Conservation (phyloP, 2,329 filamentous ascomycete genomes). For the Botrytis aclada region DNA sequence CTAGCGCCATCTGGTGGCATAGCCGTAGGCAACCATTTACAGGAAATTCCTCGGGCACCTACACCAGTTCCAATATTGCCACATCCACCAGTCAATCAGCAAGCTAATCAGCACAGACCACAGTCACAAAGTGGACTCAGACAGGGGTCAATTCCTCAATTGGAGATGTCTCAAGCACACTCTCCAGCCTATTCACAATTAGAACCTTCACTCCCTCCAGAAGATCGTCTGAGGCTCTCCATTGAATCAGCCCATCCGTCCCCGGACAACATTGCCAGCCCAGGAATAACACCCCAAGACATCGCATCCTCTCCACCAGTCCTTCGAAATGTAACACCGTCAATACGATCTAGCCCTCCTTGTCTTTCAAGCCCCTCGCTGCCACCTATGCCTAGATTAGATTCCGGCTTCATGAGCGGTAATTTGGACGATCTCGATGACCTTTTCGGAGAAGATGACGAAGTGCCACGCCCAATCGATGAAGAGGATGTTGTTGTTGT, state of each 20-base stretch:
- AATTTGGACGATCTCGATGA: slow-evolving; percentile 44
- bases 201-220: slow-evolving; percentile 34
- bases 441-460: slow-evolving; percentile 60
- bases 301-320: slow-evolving; percentile 90
- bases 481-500: slow-evolving; percentile 40
- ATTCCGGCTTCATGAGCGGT: slow-evolving; percentile 87
- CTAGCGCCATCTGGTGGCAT: slow-evolving; percentile 51
- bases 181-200: slow-evolving; percentile 42
- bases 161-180: slow-evolving; percentile 35
- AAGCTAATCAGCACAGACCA: slow-evolving; percentile 27
- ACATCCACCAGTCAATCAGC: slow-evolving; percentile 33
- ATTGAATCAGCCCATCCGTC: slow-evolving; percentile 48
- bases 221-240: slow-evolving; percentile 36
- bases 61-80: slow-evolving; percentile 63
- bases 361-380: slow-evolving; percentile 61
- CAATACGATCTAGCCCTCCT: slow-evolving; percentile 76
- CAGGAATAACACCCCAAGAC: slow-evolving; percentile 68
- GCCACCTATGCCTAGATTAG: slow-evolving; percentile 55
- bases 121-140: slow-evolving; percentile 51
- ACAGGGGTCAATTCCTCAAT: slow-evolving; percentile 58
- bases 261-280: slow-evolving; percentile 49
- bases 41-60: slow-evolving; percentile 72
- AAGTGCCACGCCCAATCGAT: slow-evolving; percentile 36
- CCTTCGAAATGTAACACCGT: slow-evolving; percentile 57
- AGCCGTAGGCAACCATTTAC: slow-evolving; percentile 54